phyloP scores from a whole-genome alignment of 495 filamentous ascomycete genomes.

The Extremus antarcticus region DNA sequence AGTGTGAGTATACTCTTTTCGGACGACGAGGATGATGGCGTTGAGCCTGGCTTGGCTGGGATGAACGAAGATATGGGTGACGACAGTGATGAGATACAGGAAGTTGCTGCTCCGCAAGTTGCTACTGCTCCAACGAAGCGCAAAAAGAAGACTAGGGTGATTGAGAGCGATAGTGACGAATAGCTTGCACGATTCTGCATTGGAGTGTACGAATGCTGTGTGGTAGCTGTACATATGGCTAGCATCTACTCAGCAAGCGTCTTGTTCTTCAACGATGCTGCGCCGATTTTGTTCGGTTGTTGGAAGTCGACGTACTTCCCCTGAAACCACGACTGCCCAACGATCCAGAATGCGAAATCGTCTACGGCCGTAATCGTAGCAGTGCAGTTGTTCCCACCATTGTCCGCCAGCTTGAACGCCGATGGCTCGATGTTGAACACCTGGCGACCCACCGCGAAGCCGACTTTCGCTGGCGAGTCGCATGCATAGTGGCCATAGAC shows the following conservation, averaged over 20 bases:
- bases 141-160: conserved; percentile 5
- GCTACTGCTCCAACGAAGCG: neutral
- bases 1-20: neutral
- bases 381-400: conserved; percentile 8
- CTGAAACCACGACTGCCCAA: conserved; percentile 9
- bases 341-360: neutral
- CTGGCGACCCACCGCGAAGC: neutral
- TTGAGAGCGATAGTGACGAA: conserved; percentile 6
- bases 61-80: neutral
- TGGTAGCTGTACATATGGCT: neutral
- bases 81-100: conserved; percentile 1
- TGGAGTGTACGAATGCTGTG: neutral
- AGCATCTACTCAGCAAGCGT: neutral
- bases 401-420: conserved; percentile 2
- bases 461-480: conserved; percentile 1
- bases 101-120: neutral
- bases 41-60: neutral
- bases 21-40: neutral
- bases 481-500: conserved; percentile 10
- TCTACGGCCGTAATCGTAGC: neutral
- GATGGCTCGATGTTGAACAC: conserved; percentile 4
- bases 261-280: neutral
- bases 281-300: neutral
- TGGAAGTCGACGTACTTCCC: conserved; percentile 10
- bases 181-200: neutral